Evolutionary conservation across 1,284 basidiomycete species (phyloP).

Genomic region (Microbotryum lychnidis-dioicae): DNA sequence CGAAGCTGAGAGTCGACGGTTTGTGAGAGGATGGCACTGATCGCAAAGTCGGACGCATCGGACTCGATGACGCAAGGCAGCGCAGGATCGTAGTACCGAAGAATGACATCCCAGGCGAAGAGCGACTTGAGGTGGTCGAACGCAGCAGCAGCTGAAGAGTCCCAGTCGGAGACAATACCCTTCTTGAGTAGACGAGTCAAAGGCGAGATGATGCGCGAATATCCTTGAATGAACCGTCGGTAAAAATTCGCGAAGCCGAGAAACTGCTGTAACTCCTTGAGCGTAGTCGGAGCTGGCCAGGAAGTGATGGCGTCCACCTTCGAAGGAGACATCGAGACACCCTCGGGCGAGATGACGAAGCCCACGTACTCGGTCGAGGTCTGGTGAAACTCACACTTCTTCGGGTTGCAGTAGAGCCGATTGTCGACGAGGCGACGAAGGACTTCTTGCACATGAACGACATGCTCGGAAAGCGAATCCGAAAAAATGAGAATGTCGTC

Average conservation of each 20-base stretch:
- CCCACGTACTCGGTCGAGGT: constrained; percentile 44
- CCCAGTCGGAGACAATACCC: constrained; percentile 37
- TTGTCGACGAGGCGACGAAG: constrained; percentile 38
- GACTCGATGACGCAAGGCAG: constrained; percentile 37
- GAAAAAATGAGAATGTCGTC: constrained; percentile 43
- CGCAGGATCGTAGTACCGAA: constrained; percentile 41
- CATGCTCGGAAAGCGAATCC: constrained; percentile 42
- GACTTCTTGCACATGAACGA: constrained; percentile 38
- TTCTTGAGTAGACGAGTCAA: constrained; percentile 35
- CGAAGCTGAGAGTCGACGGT: not conserved
- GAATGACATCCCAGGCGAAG: constrained; percentile 39
- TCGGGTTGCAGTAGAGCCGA: constrained; percentile 2
- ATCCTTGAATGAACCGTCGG: constrained; percentile 43
- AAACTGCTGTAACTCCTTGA: constrained; percentile 41
- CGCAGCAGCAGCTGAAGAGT: constrained; percentile 39
- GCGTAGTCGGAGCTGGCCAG: too few relatives aligned
- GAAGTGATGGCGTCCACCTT: constrained; percentile 46
- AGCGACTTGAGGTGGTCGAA: too few relatives aligned
- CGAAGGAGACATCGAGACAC: constrained; percentile 42
- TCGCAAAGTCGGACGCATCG: constrained; percentile 33
- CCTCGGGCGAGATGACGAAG: constrained; percentile 39
- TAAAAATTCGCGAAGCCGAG: constrained; percentile 45
- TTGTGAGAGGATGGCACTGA: constrained; percentile 28
- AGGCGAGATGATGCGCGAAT: constrained; percentile 39
- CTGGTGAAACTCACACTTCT: constrained; percentile 17